Conservation (phyloP, 2,329 filamentous ascomycete genomes). For the Calonectria pseudoreteaudii region DNA sequence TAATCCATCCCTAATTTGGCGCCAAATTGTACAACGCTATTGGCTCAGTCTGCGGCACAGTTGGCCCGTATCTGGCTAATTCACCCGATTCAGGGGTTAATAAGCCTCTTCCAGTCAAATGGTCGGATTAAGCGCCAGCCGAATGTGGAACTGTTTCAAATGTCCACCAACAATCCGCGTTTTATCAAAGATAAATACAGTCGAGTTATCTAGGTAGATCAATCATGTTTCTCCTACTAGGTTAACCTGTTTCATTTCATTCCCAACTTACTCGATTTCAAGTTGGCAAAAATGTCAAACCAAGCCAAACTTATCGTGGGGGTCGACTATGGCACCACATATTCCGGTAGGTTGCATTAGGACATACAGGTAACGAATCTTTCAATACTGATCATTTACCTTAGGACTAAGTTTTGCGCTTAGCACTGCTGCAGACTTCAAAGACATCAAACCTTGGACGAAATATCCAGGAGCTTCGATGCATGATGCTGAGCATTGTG, state of each 20-base stretch:
- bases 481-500: conserved; percentile 29
- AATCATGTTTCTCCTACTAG: no score
- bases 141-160: no score
- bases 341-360: conserved; percentile 18
- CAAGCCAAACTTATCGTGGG: conserved; percentile 1
- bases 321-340: conserved; percentile 35
- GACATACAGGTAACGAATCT: no score
- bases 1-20: background rate
- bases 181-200: no score
- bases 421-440: conserved; percentile 29
- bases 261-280: background rate
- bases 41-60: no score
- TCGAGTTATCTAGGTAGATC: no score
- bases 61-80: no score
- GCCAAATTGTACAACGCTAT: background rate
- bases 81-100: no score
- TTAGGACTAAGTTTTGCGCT: conserved; percentile 27
- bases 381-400: background rate
- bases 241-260: background rate
- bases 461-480: conserved; percentile 28
- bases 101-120: no score
- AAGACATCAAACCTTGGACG: conserved; percentile 32
- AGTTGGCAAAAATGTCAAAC: background rate
- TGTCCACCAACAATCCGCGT: no score
- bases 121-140: no score